Percentiles rank a stretch among this genome's conserved stretches.
Conservation (phyloP, 805 yeast species). For the Myxozyma kluyveri region DNA sequence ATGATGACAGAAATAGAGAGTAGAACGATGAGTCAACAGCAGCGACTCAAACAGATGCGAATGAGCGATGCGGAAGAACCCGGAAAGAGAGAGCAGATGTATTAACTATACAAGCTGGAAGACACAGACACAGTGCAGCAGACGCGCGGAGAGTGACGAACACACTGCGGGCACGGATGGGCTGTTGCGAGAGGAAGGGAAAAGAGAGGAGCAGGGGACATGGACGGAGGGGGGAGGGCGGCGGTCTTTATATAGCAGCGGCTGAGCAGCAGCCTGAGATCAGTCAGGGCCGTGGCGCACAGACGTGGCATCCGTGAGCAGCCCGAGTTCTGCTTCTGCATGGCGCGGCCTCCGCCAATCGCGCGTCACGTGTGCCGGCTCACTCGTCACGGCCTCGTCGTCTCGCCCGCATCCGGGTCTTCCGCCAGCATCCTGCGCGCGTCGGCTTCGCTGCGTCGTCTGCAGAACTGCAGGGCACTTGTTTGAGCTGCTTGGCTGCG, state of each 20-base stretch:
- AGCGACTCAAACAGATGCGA: neutral
- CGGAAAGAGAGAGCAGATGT: neutral
- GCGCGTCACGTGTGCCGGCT: neutral
- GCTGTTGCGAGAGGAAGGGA: neutral
- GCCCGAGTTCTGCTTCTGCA: no score
- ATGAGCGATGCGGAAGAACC: no score
- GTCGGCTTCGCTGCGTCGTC: no score
- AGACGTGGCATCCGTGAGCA: no score
- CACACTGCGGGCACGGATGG: slow-evolving; percentile 1
- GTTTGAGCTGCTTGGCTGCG: neutral
- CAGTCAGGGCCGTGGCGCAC: no score
- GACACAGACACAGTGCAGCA: neutral
- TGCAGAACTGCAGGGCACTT: neutral
- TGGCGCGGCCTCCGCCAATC: neutral
- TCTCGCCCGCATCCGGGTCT: neutral
- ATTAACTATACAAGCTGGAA: neutral
- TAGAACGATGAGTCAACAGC: neutral
- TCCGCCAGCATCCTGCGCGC: neutral
- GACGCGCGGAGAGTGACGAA: neutral
- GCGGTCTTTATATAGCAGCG: slow-evolving; percentile 10
- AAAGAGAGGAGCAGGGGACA: neutral
- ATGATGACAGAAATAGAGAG: neutral
- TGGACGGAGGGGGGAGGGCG: slow-evolving; percentile 2
- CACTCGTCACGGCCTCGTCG: no score
- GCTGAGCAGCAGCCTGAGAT: no score